Percentiles rank a stretch among this genome's conserved stretches.
Conservation (phyloP, 75 land plant genomes). For the Picea glauca region DNA sequence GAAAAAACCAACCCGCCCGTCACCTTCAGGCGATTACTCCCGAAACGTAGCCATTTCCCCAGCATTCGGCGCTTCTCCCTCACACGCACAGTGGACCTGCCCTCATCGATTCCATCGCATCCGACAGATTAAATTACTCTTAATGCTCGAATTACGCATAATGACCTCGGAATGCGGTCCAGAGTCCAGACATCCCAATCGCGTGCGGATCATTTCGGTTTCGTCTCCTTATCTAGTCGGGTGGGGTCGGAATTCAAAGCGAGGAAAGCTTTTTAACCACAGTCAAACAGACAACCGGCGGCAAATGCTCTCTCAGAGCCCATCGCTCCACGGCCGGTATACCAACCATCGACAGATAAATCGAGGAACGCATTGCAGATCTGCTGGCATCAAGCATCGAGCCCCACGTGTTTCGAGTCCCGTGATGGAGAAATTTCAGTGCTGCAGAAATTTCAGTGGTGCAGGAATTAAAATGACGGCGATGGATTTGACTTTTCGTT, state of each 20-base stretch:
- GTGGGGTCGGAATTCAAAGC: too few relatives aligned
- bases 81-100: too few relatives aligned
- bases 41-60: too few relatives aligned
- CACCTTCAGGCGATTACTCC: too few relatives aligned
- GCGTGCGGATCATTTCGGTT: background rate
- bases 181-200: background rate
- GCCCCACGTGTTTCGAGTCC: constrained; percentile 8
- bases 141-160: too few relatives aligned
- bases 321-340: background rate
- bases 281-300: background rate
- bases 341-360: background rate
- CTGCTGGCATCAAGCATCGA: background rate
- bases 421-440: background rate
- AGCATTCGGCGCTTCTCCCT: too few relatives aligned
- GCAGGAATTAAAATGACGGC: constrained; percentile 1
- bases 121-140: too few relatives aligned
- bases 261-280: background rate
- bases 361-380: background rate
- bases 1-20: too few relatives aligned
- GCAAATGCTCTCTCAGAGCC: background rate
- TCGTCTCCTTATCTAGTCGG: background rate
- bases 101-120: too few relatives aligned
- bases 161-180: too few relatives aligned
- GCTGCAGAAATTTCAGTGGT: background rate
- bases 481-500: constrained; percentile 1